phyloP scores from a whole-genome alignment of 352 stramenopile species.

The Blastocystis sp. region DNA sequence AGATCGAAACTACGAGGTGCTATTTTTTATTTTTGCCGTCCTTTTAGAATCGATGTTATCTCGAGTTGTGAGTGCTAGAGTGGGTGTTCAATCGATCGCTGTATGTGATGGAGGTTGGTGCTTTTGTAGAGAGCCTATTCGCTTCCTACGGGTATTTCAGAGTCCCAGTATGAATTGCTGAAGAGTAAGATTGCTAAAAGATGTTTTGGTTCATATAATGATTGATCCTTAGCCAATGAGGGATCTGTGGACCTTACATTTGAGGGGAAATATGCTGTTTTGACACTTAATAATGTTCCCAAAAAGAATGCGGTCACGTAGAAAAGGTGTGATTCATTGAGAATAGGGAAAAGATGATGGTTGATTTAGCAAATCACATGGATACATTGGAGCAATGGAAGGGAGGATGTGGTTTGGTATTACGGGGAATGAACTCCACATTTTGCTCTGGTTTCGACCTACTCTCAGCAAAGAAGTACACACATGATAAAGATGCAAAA shows the following conservation, averaged over 20 bases:
- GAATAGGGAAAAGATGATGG: slow-evolving; percentile 55
- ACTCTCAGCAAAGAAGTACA: slow-evolving; percentile 13
- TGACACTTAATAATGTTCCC: slow-evolving; percentile 28
- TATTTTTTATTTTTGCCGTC: slow-evolving; percentile 12
- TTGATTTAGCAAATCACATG: slow-evolving; percentile 19
- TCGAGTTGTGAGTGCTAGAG: not conserved
- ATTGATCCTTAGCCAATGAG: slow-evolving; percentile 22
- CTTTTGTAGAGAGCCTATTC: not conserved
- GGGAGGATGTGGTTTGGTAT: slow-evolving; percentile 7
- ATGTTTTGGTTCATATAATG: not conserved
- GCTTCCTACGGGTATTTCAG: slow-evolving; percentile 21
- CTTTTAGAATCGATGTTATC: not conserved
- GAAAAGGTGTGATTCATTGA: not conserved
- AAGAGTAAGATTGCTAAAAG: slow-evolving; percentile 4
- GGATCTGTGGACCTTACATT: slow-evolving; percentile 49
- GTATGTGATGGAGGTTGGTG: not conserved
- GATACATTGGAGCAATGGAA: slow-evolving; percentile 25
- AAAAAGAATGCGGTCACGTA: slow-evolving; percentile 61
- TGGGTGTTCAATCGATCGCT: not conserved
- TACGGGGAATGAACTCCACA: slow-evolving; percentile 14
- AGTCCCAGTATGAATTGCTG: slow-evolving; percentile 12
- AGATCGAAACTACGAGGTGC: slow-evolving; percentile 62
- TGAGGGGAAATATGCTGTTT: slow-evolving; percentile 35
- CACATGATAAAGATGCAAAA: not conserved
- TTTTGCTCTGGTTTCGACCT: slow-evolving; percentile 55